These are phyloP conservation scores for Cydonia oblonga DNA, from an alignment of 331 rosid genomes.

Conservation along the genomic window DNA sequence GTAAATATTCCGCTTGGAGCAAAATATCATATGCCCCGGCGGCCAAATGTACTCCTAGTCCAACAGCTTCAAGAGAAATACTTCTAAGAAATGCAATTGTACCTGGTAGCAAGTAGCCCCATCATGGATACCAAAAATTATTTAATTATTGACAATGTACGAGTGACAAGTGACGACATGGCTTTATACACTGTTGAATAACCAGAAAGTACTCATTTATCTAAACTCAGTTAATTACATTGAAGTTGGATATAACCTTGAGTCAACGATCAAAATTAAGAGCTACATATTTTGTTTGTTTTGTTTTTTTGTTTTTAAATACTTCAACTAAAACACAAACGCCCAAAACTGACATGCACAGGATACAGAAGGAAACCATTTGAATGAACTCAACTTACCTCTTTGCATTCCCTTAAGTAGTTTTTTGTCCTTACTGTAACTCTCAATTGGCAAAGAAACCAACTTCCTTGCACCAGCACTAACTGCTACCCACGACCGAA, in stretches of 20 bases:
- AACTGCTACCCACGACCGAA: constrained; percentile 71
- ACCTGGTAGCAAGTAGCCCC: constrained; percentile 33
- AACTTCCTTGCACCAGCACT: constrained; percentile 86
- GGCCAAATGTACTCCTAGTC: constrained; percentile 94
- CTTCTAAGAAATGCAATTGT: constrained; percentile 88
- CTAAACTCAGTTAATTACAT: neutral
- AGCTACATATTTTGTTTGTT: neutral
- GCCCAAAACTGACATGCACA: neutral
- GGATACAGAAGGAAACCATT: neutral
- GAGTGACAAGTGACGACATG: neutral
- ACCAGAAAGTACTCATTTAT: neutral
- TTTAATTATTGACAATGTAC: neutral
- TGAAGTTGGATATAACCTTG: neutral
- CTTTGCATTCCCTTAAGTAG: constrained; percentile 95
- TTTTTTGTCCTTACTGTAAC: constrained; percentile 78
- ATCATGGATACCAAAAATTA: neutral
- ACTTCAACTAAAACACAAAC: neutral
- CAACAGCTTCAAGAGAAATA: constrained; percentile 95
- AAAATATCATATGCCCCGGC: constrained; percentile 88
- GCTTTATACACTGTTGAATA: neutral
- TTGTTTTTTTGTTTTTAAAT: neutral
- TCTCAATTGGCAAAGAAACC: constrained; percentile 81
- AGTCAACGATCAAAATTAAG: neutral
- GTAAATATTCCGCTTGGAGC: constrained; percentile 67
- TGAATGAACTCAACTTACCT: constrained; percentile 42